Evolutionary conservation across 1,139 yeast genomes (phyloP), one percentile per base, ranked within the genome.

Genomic region (Suzukiozyma palmioleophila): DNA sequence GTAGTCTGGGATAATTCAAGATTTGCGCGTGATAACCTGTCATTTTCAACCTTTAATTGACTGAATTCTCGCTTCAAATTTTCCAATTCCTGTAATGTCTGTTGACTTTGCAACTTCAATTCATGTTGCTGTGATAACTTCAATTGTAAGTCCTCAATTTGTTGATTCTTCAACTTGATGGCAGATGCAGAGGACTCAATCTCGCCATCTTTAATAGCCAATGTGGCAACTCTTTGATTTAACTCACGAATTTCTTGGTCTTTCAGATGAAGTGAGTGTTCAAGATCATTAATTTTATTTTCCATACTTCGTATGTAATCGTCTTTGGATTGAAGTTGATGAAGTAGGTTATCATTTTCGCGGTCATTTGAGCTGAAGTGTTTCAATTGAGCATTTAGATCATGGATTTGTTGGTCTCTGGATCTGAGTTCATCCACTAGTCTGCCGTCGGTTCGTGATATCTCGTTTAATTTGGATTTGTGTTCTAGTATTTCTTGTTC

Each of bases 281-380:
- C 16, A 11, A 14, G 11, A 5, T 33, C 30, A 9, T 43, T 43
- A 21, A 47, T 35, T 26, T 41, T 35, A 12, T 39, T 31, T 26
- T 35, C 42, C 9, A 38, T 35, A 11, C 15, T 26, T 26, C 13
- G 21, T 14, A 14, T 12, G 30, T 16, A 11, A 30, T 9, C 12
- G 16, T 33, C 31, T 15, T 28, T 28, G 16, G 15, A 8, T 14
- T 13, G 14, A n/a, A 28, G 4, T 13, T 28, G 31, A 9, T 28
- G 16, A 12, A 8, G 31, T 12, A 28, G 16, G 10, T 28, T 12
- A 14, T 28, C 31, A 8, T 28, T 12, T 8, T 13, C 31, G 10
- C n/a, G 14, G 16, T 9, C 16, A 13, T 13, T 28, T 12, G 31
- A 28, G 31, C 9, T 28, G 7, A 8, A 22, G 8, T 33, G n/a